phyloP scores from a whole-genome alignment of 2,329 filamentous ascomycete species.

The Acarospora socialis region DNA sequence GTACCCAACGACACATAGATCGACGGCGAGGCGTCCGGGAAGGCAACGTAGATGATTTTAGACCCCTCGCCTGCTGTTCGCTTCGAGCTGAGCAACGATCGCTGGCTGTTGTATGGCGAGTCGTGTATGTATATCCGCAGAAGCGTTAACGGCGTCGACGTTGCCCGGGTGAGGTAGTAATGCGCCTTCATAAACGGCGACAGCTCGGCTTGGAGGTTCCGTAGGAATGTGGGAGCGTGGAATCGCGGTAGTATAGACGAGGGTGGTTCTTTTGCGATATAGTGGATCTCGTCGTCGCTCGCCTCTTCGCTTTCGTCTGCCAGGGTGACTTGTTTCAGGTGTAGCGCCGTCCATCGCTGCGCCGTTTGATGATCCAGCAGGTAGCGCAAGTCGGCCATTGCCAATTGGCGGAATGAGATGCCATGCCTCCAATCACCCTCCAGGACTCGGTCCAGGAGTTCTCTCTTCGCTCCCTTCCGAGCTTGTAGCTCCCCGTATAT shows the following conservation, averaged over 20 bases:
- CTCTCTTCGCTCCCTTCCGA: slow-evolving; percentile 37
- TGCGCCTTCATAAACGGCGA: slow-evolving; percentile 71
- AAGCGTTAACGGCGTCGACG: slow-evolving; percentile 52
- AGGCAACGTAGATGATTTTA: slow-evolving; percentile 64
- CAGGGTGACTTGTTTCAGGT: slow-evolving; percentile 24
- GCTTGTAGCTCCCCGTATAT: slow-evolving; percentile 25
- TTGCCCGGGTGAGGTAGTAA: slow-evolving; percentile 63
- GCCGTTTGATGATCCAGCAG: slow-evolving; percentile 38
- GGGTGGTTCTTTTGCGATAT: slow-evolving; percentile 23
- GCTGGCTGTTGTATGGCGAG: slow-evolving; percentile 56
- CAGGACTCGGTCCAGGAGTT: slow-evolving; percentile 41
- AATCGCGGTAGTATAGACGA: slow-evolving; percentile 47
- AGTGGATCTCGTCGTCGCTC: slow-evolving; percentile 4
- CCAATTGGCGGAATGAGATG: slow-evolving; percentile 40
- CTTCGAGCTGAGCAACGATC: slow-evolving; percentile 19
- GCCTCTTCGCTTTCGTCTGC: slow-evolving; percentile 16
- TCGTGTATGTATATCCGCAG: slow-evolving; percentile 69
- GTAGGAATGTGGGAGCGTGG: slow-evolving; percentile 66
- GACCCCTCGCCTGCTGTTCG: slow-evolving; percentile 44
- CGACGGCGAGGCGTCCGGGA: slow-evolving; percentile 65
- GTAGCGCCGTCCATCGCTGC: slow-evolving; percentile 39
- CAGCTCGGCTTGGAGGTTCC: slow-evolving; percentile 58
- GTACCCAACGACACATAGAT: slow-evolving; percentile 48
- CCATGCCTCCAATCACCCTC: slow-evolving; percentile 44
- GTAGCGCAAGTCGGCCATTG: slow-evolving; percentile 39